Conservation (phyloP, 352 stramenopile genomes). For the Pythium dissotocum region DNA sequence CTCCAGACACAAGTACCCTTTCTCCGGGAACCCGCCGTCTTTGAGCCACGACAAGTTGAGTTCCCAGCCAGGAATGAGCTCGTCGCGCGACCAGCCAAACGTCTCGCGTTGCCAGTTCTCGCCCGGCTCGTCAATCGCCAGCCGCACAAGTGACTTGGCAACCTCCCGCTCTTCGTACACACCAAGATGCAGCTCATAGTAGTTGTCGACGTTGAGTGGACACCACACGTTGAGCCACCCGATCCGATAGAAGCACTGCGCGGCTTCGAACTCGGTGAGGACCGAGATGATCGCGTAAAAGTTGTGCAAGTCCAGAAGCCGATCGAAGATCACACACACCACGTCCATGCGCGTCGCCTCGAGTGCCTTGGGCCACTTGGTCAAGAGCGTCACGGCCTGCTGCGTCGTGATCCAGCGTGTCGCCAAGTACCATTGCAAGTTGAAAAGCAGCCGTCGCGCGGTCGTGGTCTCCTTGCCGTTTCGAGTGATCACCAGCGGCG, state of each 20-base stretch:
- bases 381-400: constrained; percentile 53
- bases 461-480: constrained; percentile 51
- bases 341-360: constrained; percentile 51
- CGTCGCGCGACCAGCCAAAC: constrained; percentile 76
- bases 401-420: constrained; percentile 70
- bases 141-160: constrained; percentile 65
- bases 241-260: constrained; percentile 61
- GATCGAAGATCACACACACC: constrained; percentile 71
- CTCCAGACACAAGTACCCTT: constrained; percentile 70
- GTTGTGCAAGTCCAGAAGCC: constrained; percentile 69
- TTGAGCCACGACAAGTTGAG: constrained; percentile 83
- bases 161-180: constrained; percentile 76
- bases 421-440: constrained; percentile 69
- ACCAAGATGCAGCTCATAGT: constrained; percentile 73
- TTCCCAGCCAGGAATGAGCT: constrained; percentile 79
- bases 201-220: constrained; percentile 68
- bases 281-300: constrained; percentile 62
- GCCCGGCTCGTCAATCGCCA: constrained; percentile 78
- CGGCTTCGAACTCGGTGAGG: constrained; percentile 55
- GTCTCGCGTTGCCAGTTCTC: constrained; percentile 82
- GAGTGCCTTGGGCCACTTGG: constrained; percentile 51
- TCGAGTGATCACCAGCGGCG: constrained; percentile 31
- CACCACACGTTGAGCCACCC: constrained; percentile 78
- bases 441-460: constrained; percentile 59
- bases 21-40: constrained; percentile 75